Evolutionary conservation across 129 eudicot species (phyloP).

Genomic region (Rutidosis leptorrhynchoides): DNA sequence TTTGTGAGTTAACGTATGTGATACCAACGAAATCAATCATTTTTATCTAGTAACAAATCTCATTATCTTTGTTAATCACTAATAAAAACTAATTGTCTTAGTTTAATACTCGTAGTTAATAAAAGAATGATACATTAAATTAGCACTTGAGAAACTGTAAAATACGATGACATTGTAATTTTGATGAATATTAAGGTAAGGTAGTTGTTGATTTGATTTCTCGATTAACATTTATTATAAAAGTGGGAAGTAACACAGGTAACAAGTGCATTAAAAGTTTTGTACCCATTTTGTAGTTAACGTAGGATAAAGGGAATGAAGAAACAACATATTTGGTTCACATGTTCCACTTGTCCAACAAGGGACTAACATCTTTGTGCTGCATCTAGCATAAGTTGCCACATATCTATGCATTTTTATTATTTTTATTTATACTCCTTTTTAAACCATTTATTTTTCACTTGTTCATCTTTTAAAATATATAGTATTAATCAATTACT

Average conservation of each 20-base stretch:
- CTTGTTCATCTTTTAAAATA: too few relatives aligned
- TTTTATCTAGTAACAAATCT: too few relatives aligned
- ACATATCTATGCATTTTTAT: constrained; percentile 2
- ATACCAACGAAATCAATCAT: too few relatives aligned
- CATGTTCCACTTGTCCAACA: constrained; percentile 26
- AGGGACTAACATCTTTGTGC: neutral
- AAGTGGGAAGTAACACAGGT: constrained; percentile 24
- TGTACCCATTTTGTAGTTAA: constrained; percentile 14
- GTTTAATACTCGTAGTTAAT: too few relatives aligned
- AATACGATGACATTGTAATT: neutral
- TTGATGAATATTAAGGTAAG: neutral
- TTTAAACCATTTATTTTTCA: neutral
- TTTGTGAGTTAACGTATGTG: too few relatives aligned
- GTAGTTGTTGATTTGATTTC: neutral
- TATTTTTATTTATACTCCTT: too few relatives aligned
- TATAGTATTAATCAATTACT: too few relatives aligned
- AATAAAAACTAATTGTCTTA: too few relatives aligned
- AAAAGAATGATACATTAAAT: too few relatives aligned
- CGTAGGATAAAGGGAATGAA: constrained; percentile 28
- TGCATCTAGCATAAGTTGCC: constrained; percentile 12
- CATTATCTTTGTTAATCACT: too few relatives aligned
- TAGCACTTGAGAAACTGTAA: neutral
- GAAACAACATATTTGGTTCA: constrained; percentile 18
- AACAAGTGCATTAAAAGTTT: constrained; percentile 25
- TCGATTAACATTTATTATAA: neutral